Evolutionary conservation across 257 asterid genomes (phyloP), one percentile per base, ranked within the genome.

Genomic region (Scutellaria galericulata): DNA sequence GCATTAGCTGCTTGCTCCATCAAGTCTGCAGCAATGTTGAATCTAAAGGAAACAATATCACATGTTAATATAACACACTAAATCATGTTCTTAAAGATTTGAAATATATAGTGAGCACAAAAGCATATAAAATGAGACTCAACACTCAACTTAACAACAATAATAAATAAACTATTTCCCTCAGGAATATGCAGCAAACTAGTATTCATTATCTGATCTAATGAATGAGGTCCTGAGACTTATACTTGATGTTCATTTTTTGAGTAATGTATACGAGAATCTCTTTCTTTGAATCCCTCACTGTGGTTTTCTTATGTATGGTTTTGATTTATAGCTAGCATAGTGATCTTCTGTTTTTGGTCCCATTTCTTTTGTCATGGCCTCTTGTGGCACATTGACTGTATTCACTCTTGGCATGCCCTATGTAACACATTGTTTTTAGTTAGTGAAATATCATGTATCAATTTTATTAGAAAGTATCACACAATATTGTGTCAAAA

Each of bases 21-120:
- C 88, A 95, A 82, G 86, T 95, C 97, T 74, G 96, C 98, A 20
- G 99, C 96, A 68, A 95, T 95, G 77, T 95, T 95, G 74, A 94
- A 94, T 84, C 99, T 94, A 88, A 59, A 67, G 54, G 64, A 68
- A 58, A 82, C 72, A 69, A 68, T 64, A 64, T 64, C 9, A 20
- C 7, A 20, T 7, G 74, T 74, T 72, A 67, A 75, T 42, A 62
- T 58, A 70, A 61, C 27, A 35, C 15, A 59, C 41, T 56, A 15
- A 44, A 66, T 55, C 61, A 63, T 64, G 40, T 27, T 51, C 35
- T 58, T 62, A 3, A 24, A 45, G 52, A 45, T 24, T 57, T 68
- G 59, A 44, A 74, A 67, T 59, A 31, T 44, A 44, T 37, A 45
- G 35, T 20, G 70, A 69, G 52, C 39, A n/a, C 27, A 58, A 67